Evolutionary conservation across 1,284 basidiomycete species (phyloP).

Genomic region (Mycena sp.): DNA sequence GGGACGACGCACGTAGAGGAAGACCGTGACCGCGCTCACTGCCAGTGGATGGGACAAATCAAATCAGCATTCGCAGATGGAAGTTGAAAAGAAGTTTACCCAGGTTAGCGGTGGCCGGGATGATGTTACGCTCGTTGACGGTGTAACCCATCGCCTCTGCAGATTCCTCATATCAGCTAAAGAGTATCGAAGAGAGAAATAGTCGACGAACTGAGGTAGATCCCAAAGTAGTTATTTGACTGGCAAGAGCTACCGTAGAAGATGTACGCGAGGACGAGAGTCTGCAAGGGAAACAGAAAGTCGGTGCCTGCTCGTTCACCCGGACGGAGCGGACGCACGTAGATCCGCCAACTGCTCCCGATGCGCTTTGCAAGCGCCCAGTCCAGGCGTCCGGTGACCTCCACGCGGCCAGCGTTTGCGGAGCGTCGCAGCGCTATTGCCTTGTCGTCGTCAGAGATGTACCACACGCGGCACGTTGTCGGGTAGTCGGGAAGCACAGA

Average conservation of each 20-base stretch:
- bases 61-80: too few species aligned
- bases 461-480: constrained; percentile 29
- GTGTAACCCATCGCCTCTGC: constrained; percentile 27
- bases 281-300: constrained; percentile 22
- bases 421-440: constrained; percentile 26
- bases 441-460: constrained; percentile 26
- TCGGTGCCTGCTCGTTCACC: too few species aligned
- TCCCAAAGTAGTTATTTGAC: constrained; percentile 9
- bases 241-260: constrained; percentile 27
- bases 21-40: too few species aligned
- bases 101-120: constrained; percentile 27
- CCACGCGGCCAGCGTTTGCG: constrained; percentile 15
- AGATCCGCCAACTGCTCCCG: constrained; percentile 25
- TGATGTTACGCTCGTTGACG: constrained; percentile 29
- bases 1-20: too few species aligned
- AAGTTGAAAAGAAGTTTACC: neutral
- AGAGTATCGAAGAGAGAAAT: neutral
- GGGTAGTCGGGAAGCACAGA: constrained; percentile 31
- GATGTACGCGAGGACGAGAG: constrained; percentile 28
- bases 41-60: too few species aligned
- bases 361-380: constrained; percentile 25
- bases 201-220: constrained; percentile 11
- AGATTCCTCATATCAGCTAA: constrained; percentile 21
- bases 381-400: constrained; percentile 4
- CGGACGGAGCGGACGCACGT: neutral